Evolutionary conservation across 768 basidiomycete genomes (phyloP).

Genomic region (Boletellus sp.): DNA sequence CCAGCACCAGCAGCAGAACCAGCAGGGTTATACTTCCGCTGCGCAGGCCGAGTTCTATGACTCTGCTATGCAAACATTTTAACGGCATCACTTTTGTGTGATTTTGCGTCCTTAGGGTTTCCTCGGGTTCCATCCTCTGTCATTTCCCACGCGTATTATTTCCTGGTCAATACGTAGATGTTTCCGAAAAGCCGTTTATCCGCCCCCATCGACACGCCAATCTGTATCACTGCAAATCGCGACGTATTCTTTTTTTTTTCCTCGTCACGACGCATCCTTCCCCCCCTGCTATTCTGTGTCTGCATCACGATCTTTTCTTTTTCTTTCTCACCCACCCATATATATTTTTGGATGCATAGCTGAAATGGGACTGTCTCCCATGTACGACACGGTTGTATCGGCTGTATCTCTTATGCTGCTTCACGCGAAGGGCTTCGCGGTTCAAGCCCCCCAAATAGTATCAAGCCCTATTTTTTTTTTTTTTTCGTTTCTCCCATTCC

Average conservation of each 20-base stretch:
- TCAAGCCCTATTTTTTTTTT: constrained; percentile 21
- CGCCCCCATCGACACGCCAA: not conserved
- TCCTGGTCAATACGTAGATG: constrained; percentile 17
- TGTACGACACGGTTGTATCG: constrained; percentile 22
- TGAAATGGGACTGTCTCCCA: constrained; percentile 10
- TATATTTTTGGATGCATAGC: constrained; percentile 30
- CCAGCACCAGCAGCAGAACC: constrained; percentile 22
- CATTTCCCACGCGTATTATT: not conserved
- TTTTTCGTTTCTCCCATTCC: not conserved
- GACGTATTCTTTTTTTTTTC: constrained; percentile 1
- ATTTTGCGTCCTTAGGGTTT: constrained; percentile 3
- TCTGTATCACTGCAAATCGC: constrained; percentile 19
- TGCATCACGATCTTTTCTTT: not conserved
- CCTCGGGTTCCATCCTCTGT: not conserved
- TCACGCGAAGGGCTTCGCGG: constrained; percentile 51
- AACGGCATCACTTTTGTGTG: constrained; percentile 1
- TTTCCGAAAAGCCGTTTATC: constrained; percentile 10
- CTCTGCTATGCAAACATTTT: constrained; percentile 34
- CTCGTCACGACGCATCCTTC: constrained; percentile 3
- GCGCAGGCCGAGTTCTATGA: constrained; percentile 33
- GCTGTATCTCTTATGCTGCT: constrained; percentile 25
- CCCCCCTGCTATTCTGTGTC: not conserved
- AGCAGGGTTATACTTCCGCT: constrained; percentile 15
- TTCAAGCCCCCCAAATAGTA: constrained; percentile 41
- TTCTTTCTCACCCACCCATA: constrained; percentile 23